Conservation (phyloP, 2,329 filamentous ascomycete genomes). For the Colletotrichum caudatum region DNA sequence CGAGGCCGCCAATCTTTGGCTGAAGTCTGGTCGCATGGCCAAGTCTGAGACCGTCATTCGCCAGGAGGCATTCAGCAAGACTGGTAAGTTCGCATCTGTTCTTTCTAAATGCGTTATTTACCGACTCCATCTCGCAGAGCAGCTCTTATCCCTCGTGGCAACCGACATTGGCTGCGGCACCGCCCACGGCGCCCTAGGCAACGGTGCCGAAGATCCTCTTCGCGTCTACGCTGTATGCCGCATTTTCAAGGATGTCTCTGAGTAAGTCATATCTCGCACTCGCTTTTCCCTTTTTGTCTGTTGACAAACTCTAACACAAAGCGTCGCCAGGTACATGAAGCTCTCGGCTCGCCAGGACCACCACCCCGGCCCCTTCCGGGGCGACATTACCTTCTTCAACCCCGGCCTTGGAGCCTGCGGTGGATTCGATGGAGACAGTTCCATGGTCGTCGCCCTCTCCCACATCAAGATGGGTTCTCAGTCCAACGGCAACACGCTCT, state of each 20-base stretch:
- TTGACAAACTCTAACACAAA: neutral
- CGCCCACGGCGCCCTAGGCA: too few relatives aligned
- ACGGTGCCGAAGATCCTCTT: neutral
- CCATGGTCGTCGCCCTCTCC: slow-evolving; percentile 35
- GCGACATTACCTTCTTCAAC: slow-evolving; percentile 38
- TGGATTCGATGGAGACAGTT: slow-evolving; percentile 7
- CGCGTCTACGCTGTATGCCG: slow-evolving; percentile 21
- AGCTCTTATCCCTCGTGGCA: slow-evolving; percentile 18
- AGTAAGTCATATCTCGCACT: neutral
- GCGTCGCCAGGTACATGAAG: neutral
- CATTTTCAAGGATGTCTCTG: slow-evolving; percentile 6
- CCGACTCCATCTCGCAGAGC: slow-evolving; percentile 3
- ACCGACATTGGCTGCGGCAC: slow-evolving; percentile 18
- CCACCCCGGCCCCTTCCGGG: slow-evolving; percentile 10
- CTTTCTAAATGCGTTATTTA: neutral
- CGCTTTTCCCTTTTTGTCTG: neutral
- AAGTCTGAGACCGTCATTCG: neutral
- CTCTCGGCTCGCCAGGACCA: slow-evolving; percentile 27
- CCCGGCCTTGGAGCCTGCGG: slow-evolving; percentile 37
- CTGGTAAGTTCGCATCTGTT: neutral
- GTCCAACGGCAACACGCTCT: slow-evolving; percentile 39
- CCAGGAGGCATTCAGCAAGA: neutral
- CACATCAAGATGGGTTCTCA: slow-evolving; percentile 37
- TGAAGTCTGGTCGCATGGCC: neutral
- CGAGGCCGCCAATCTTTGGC: slow-evolving; percentile 16